A percentile compares a stretch with the other conserved stretches of the same genome.
phyloP scores from a whole-genome alignment of 306 rosid species.

The Trifolium subterraneum region DNA sequence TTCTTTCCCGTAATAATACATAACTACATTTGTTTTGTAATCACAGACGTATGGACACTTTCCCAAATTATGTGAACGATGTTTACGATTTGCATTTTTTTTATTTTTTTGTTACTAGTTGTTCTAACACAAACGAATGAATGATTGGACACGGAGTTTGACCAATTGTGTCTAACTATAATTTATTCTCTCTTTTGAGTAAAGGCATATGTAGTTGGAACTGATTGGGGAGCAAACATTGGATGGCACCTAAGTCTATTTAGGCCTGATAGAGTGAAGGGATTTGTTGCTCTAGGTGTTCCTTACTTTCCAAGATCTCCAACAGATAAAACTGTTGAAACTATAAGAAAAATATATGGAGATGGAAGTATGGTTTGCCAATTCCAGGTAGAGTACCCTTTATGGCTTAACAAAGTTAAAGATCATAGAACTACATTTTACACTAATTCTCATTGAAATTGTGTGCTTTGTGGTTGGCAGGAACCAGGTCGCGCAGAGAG shows the following conservation, averaged over 20 bases:
- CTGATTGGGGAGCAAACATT: constrained; percentile 65
- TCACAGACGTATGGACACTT: too few species aligned
- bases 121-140: too few species aligned
- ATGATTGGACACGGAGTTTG: not conserved
- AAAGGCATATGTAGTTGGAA: constrained; percentile 70
- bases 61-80: too few species aligned
- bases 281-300: constrained; percentile 56
- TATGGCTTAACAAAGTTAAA: not conserved
- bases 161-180: not conserved
- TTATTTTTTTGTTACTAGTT: too few species aligned
- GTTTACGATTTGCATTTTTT: too few species aligned
- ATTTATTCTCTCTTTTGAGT: not conserved
- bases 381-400: constrained; percentile 62
- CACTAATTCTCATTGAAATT: constrained; percentile 5
- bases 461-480: constrained; percentile 44
- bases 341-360: constrained; percentile 47
- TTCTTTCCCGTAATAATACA: too few species aligned
- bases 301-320: constrained; percentile 67
- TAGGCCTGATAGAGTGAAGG: constrained; percentile 75
- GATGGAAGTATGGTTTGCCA: constrained; percentile 63
- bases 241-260: constrained; percentile 69
- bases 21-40: too few species aligned
- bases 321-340: constrained; percentile 47
- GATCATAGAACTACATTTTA: not conserved
- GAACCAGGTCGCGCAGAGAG: constrained; percentile 83